Conservation (phyloP, 73 alveolate genomes). For the Blepharisma japonicum region DNA sequence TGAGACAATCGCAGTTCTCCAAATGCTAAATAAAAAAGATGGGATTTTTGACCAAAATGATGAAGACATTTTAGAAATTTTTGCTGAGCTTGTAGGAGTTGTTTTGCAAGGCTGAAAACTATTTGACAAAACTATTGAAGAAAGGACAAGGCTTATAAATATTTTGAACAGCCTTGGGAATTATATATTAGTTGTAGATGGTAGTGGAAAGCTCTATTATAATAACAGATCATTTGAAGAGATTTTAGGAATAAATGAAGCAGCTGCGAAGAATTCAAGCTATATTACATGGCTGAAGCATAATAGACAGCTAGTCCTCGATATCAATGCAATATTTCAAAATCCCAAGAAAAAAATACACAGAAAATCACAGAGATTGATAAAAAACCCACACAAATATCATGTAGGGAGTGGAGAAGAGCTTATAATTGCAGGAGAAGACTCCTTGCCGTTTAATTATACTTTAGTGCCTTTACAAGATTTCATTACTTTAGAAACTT, state of each 20-base stretch:
- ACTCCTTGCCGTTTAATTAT: neutral
- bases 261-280: neutral
- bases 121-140: neutral
- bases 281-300: neutral
- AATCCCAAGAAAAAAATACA: neutral
- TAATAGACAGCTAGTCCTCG: neutral
- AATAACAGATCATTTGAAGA: neutral
- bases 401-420: neutral
- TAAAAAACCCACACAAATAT: neutral
- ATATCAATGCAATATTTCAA: neutral
- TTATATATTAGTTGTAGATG: neutral
- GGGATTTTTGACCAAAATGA: neutral
- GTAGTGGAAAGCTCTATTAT: neutral
- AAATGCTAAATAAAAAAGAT: neutral
- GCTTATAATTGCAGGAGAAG: neutral
- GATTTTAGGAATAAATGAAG: neutral
- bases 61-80: neutral
- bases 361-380: neutral
- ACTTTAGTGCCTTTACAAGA: neutral
- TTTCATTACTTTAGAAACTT: neutral
- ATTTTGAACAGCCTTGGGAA: neutral
- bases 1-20: neutral
- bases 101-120: neutral
- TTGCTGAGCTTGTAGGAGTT: neutral
- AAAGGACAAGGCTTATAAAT: neutral